A percentile compares a stretch with the other conserved stretches of the same genome.
phyloP scores from a whole-genome alignment of 495 filamentous ascomycete species.

The Talaromyces wortmannii region DNA sequence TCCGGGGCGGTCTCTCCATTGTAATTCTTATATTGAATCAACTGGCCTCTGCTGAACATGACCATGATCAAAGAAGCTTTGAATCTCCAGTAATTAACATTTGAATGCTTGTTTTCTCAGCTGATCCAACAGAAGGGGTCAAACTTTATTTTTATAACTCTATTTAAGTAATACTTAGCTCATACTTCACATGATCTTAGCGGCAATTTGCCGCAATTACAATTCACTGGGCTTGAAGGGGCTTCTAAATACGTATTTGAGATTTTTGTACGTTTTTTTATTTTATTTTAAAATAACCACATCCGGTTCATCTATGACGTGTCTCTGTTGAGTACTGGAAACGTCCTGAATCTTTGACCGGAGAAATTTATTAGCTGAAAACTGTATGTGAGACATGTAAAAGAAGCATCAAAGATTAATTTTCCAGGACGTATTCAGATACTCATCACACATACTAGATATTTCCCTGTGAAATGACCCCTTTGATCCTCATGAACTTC shows the following conservation, averaged over 20 bases:
- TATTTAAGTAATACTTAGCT: background rate
- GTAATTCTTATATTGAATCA: slow-evolving; percentile 1
- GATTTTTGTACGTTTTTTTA: background rate
- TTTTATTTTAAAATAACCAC: background rate
- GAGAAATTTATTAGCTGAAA: background rate
- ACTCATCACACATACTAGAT: background rate
- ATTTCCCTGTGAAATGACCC: background rate
- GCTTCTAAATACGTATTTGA: background rate
- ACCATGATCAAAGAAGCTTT: background rate
- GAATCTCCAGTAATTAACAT: background rate
- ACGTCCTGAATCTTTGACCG: background rate
- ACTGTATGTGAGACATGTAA: background rate
- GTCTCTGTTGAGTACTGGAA: background rate
- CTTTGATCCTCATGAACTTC: background rate
- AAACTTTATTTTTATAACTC: background rate
- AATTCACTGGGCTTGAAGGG: background rate
- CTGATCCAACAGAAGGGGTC: background rate
- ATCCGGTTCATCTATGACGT: background rate
- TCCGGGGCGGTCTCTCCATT: background rate
- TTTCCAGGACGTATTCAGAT: too few species aligned
- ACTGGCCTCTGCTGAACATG: slow-evolving; percentile 2
- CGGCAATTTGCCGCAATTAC: background rate
- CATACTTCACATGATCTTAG: background rate
- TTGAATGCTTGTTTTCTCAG: background rate
- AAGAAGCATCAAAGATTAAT: background rate